phyloP scores from a whole-genome alignment of 2,329 filamentous ascomycete genomes.

The Ophiosphaerella narmari region DNA sequence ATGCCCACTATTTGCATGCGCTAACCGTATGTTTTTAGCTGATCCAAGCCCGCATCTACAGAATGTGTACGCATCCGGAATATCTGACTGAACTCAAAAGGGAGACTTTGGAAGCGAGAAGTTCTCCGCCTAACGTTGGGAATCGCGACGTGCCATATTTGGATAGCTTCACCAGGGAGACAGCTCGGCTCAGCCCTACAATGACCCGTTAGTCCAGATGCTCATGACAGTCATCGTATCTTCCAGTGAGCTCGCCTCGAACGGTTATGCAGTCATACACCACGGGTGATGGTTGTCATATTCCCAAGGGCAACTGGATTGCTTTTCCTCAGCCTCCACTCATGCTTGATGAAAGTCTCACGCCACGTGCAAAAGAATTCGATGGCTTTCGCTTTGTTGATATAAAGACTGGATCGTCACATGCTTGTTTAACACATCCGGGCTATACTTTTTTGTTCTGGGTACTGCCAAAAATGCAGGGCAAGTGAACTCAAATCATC shows the following conservation, averaged over 20 bases:
- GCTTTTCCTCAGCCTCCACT: too few relatives aligned
- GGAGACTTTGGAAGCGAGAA: neutral
- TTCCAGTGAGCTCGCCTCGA: neutral
- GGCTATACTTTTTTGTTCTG: too few relatives aligned
- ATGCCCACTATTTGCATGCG: neutral
- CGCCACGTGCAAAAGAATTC: too few relatives aligned
- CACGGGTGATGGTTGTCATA: too few relatives aligned
- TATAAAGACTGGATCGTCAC: too few relatives aligned
- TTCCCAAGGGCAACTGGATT: too few relatives aligned
- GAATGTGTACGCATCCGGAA: neutral
- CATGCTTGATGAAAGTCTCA: too few relatives aligned
- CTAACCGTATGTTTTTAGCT: neutral
- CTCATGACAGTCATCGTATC: neutral
- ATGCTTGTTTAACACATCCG: too few relatives aligned
- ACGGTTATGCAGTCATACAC: neutral
- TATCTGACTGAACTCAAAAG: neutral
- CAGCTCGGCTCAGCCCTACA: neutral
- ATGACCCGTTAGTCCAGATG: neutral
- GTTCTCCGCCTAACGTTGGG: neutral
- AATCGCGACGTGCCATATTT: neutral
- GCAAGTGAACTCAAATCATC: too few relatives aligned
- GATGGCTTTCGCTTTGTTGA: too few relatives aligned
- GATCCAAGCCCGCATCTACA: neutral
- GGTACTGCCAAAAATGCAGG: too few relatives aligned
- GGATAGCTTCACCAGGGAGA: neutral